Conservation (phyloP, 2,329 filamentous ascomycete species). For the Trichoderma endophyticum region DNA sequence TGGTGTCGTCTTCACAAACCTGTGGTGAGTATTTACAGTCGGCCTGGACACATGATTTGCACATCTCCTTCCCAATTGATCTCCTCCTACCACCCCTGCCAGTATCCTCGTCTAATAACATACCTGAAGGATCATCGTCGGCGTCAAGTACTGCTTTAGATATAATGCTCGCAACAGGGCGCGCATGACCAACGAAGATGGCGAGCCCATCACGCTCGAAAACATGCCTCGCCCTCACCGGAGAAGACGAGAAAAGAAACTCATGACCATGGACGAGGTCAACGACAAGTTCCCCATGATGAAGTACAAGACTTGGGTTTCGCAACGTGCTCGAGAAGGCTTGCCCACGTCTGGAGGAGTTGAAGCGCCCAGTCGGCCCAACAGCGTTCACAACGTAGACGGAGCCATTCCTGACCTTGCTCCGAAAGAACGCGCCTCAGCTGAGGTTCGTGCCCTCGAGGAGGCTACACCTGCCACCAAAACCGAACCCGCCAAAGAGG, state of each 20-base stretch:
- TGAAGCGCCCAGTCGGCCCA: slow-evolving; percentile 68
- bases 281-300: slow-evolving; percentile 94
- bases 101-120: slow-evolving; percentile 1
- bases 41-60: background rate
- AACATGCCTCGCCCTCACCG: slow-evolving; percentile 82
- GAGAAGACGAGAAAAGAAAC: slow-evolving; percentile 89
- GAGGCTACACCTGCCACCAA: slow-evolving; percentile 20
- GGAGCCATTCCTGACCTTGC: slow-evolving; percentile 47
- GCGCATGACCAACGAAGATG: slow-evolving; percentile 71
- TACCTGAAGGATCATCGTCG: slow-evolving; percentile 85
- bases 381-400: slow-evolving; percentile 67
- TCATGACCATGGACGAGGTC: slow-evolving; percentile 99
- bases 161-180: slow-evolving; percentile 93
- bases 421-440: slow-evolving; percentile 45
- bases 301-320: slow-evolving; percentile 96
- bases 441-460: slow-evolving; percentile 36
- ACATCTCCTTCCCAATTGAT: background rate
- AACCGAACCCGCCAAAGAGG: slow-evolving; percentile 23
- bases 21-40: slow-evolving; percentile 67
- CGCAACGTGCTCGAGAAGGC: slow-evolving; percentile 76
- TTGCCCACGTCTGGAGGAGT: slow-evolving; percentile 83
- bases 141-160: slow-evolving; percentile 98
- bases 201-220: slow-evolving; percentile 84
- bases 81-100: background rate
- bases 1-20: slow-evolving; percentile 96